Conservation (phyloP, 164 flowering plant genomes). For the Nelumbo lutea region DNA sequence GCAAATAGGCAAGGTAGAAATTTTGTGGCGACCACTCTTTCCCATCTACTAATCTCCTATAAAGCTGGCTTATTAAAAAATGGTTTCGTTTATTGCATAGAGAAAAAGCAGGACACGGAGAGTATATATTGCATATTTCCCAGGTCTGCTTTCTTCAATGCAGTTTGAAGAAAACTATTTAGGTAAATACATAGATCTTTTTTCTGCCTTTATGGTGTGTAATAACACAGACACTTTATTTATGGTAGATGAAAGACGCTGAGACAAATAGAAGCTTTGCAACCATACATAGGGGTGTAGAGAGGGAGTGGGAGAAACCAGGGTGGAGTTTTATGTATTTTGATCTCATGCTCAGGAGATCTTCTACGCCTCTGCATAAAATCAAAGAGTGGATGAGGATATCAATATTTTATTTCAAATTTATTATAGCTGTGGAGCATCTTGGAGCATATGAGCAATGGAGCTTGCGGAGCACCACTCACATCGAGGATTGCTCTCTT, state of each 20-base stretch:
- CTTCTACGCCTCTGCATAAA: conserved; percentile 50
- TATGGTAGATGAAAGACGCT: conserved; percentile 97
- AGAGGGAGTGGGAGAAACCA: conserved; percentile 72
- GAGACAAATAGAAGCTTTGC: conserved; percentile 94
- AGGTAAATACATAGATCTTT: conserved; percentile 57
- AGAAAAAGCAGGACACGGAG: neutral
- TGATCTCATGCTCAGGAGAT: conserved; percentile 55
- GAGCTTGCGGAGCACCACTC: conserved; percentile 96
- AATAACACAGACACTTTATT: conserved; percentile 80
- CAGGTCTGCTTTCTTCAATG: conserved; percentile 26
- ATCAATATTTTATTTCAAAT: conserved; percentile 52
- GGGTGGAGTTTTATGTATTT: conserved; percentile 61
- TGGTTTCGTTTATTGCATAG: neutral
- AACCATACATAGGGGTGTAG: conserved; percentile 86
- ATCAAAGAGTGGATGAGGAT: conserved; percentile 61
- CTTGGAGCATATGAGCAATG: conserved; percentile 91
- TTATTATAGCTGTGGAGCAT: conserved; percentile 79
- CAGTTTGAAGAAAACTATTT: conserved; percentile 35
- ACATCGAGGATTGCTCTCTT: conserved; percentile 83
- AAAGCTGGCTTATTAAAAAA: too few relatives aligned
- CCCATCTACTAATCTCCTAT: too few relatives aligned
- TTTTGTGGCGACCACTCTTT: too few relatives aligned
- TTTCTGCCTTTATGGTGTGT: conserved; percentile 42
- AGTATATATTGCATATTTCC: conserved; percentile 15
- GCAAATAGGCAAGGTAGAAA: too few relatives aligned